Conservation (phyloP, 768 basidiomycete species). For the Podaxis sp. region DNA sequence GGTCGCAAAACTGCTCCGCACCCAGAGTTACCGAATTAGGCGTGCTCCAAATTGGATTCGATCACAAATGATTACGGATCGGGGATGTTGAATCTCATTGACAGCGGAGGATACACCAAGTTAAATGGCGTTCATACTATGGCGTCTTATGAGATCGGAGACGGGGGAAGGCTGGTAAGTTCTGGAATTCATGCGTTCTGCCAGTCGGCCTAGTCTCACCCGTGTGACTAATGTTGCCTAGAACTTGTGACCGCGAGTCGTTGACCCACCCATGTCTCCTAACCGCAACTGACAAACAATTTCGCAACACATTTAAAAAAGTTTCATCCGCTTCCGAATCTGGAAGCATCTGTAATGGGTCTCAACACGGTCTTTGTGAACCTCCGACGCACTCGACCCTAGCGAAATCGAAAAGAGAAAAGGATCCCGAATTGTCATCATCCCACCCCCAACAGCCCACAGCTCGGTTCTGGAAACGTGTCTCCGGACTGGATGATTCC, state of each 20-base stretch:
- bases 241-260: not conserved
- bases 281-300: not conserved
- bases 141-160: not conserved
- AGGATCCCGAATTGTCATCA: not conserved
- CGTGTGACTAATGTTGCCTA: not conserved
- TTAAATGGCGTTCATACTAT: not conserved
- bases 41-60: not conserved
- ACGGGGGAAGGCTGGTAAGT: not conserved
- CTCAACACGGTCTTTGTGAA: constrained; percentile 28
- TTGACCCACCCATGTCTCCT: not conserved
- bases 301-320: constrained; percentile 2
- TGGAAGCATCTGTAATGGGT: constrained; percentile 21
- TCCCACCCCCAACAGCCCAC: constrained; percentile 2
- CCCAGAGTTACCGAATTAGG: not conserved
- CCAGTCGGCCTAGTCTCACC: not conserved
- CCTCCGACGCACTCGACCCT: constrained; percentile 30
- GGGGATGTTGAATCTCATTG: not conserved
- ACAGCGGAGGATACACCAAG: not conserved
- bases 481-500: not conserved
- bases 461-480: not conserved
- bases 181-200: not conserved
- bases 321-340: constrained; percentile 20
- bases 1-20: constrained; percentile 10
- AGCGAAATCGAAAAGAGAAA: not conserved
- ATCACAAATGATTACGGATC: not conserved